Evolutionary conservation across 2,329 filamentous ascomycete species (phyloP).

Genomic region (Aureobasidium sp.): DNA sequence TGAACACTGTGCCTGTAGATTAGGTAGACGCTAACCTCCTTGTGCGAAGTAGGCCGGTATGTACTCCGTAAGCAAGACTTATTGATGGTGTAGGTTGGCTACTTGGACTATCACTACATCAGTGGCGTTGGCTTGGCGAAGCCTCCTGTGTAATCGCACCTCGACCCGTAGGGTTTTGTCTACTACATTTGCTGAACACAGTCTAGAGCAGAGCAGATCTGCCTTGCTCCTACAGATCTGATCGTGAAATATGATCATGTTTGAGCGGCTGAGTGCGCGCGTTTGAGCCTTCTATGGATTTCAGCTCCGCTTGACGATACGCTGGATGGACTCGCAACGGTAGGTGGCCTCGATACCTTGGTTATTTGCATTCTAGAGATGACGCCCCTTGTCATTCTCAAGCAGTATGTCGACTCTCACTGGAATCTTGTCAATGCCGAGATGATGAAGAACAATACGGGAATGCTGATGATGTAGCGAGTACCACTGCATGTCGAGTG

Average conservation of each 20-base stretch:
- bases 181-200: background rate
- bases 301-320: background rate
- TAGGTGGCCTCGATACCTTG: background rate
- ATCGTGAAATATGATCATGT: background rate
- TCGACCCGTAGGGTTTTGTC: background rate
- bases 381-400: background rate
- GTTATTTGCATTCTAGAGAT: background rate
- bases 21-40: background rate
- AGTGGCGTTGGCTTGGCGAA: conserved; percentile 6
- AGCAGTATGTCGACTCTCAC: background rate
- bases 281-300: background rate
- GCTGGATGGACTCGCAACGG: background rate
- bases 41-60: background rate
- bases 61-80: background rate
- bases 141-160: background rate
- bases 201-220: background rate
- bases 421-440: background rate
- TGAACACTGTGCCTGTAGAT: background rate
- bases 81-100: background rate
- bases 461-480: background rate
- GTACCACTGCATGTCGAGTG: background rate
- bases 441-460: background rate
- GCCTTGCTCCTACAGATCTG: background rate
- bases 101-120: background rate
- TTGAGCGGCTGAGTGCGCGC: background rate